Base-by-base conservation (phyloP, 305 asterid genomes). In the Rubia peregrina region DNA sequence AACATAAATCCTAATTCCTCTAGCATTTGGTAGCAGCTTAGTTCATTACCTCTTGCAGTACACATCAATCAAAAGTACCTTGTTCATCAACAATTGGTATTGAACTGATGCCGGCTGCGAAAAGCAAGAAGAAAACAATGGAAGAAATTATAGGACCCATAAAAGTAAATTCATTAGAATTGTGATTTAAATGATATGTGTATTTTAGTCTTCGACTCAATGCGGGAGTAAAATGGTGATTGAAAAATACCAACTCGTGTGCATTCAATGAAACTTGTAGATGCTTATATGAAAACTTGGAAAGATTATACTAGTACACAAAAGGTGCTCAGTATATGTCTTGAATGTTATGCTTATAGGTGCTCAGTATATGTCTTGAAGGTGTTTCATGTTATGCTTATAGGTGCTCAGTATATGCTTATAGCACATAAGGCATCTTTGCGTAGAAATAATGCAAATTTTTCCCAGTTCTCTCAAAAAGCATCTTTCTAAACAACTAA, bases 21-120 rank as follows among this genome's bases (percentile, higher is more conserved):
- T 55, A 72, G 42, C 46, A 61, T 16, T 59, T 6, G n/a, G 21
- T 53, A 67, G 68, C 42, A 65, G 43, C 70, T 44, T 66, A 19
- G 14, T n/a, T 17, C 49, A 44, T 76, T 84, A 89, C 96, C 96
- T 85, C 85, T 81, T 80, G 61, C 85, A 83, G 78, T 86, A 89
- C 51, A 85, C 75, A 78, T 81, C 79, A 10, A 85, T 57, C 48
- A n/a, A 89, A 79, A 82, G 62, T 76, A 36, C 90, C 92, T 12
- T 26, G 71, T 36, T 79, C 78, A 64, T 88, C 87, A 55, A 88
- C 79, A 68, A 89, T 77, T 16, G 96, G 96, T 48, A 88, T 70
- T 42, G 95, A 87, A 73, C 96, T 88, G 79, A 90, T 79, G 70
- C 79, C 80, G 65, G 85, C 95, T 90, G 92, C 55, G 71, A 80